Evolutionary conservation across 208 protist species (phyloP).

Genomic region (Trypanosoma brucei): DNA sequence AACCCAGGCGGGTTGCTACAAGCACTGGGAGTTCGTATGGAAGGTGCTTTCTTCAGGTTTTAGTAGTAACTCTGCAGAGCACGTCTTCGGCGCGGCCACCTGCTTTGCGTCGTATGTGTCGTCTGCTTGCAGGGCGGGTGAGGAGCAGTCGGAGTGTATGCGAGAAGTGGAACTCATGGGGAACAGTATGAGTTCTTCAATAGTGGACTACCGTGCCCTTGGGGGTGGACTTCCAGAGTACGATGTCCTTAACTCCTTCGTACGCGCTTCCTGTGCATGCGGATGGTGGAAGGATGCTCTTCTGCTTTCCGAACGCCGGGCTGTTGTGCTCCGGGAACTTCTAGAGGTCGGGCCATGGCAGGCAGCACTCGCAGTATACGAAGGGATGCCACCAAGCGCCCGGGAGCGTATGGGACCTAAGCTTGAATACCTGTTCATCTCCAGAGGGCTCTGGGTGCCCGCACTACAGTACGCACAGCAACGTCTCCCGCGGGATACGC

Average conservation of each 20-base stretch:
- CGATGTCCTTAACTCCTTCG: neutral
- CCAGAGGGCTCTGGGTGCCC: constrained; percentile 12
- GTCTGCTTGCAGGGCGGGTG: neutral
- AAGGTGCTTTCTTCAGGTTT: constrained; percentile 4
- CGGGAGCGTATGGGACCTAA: constrained; percentile 1
- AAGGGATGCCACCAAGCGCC: constrained; percentile 9
- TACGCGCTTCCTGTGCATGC: constrained; percentile 11
- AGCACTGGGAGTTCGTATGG: constrained; percentile 18
- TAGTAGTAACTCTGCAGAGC: neutral
- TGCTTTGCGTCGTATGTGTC: constrained; percentile 7
- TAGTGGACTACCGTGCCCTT: neutral
- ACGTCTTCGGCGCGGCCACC: constrained; percentile 4
- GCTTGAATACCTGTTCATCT: constrained; percentile 25
- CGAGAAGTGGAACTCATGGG: constrained; percentile 3
- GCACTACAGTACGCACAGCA: constrained; percentile 18
- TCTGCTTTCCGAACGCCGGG: neutral
- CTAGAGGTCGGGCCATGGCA: constrained; percentile 7
- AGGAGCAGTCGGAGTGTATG: neutral
- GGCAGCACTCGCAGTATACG: constrained; percentile 15
- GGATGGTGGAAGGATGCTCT: constrained; percentile 23
- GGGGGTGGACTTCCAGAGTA: neutral
- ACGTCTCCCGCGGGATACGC: constrained; percentile 8
- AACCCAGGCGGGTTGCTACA: neutral
- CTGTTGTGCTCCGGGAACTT: constrained; percentile 19
- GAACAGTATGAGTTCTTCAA: neutral